phyloP scores from a whole-genome alignment of 139 green algal species.

The Coelastrella sp. region DNA sequence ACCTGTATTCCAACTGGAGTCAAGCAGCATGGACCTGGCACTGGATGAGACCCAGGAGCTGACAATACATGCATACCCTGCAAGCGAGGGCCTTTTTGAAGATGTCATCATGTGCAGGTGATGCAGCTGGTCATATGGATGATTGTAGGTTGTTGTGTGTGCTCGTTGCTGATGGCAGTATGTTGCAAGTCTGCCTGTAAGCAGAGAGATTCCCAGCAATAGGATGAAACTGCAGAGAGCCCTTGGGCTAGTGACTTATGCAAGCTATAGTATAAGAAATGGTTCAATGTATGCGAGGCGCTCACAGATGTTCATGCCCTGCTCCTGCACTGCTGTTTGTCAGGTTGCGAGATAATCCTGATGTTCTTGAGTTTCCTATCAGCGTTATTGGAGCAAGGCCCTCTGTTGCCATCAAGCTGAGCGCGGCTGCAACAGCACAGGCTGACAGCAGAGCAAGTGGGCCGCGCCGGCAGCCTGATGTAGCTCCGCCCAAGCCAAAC shows the following conservation, averaged over 20 bases:
- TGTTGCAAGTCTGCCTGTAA: too few relatives aligned
- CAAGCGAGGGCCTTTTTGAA: slow-evolving; percentile 54
- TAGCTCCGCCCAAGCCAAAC: background rate
- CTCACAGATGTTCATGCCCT: too few relatives aligned
- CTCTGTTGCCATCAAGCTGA: slow-evolving; percentile 54
- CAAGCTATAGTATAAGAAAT: background rate
- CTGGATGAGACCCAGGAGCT: slow-evolving; percentile 73
- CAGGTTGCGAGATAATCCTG: slow-evolving; percentile 78
- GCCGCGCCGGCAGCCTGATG: background rate
- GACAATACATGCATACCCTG: slow-evolving; percentile 74
- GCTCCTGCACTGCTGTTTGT: background rate
- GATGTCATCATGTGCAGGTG: slow-evolving; percentile 73
- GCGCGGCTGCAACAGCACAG: background rate
- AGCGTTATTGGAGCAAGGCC: slow-evolving; percentile 73
- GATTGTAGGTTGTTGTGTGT: too few relatives aligned
- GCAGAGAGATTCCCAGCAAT: too few relatives aligned
- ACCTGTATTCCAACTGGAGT: slow-evolving; percentile 57
- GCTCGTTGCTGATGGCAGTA: background rate
- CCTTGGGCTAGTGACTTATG: background rate
- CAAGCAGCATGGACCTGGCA: slow-evolving; percentile 65
- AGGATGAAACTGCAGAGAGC: too few relatives aligned
- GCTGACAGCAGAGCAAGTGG: background rate
- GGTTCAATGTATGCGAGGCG: too few relatives aligned
- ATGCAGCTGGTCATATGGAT: too few relatives aligned
- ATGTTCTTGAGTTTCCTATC: slow-evolving; percentile 75